Conservation (phyloP, 2,329 filamentous ascomycete genomes). For the Epichloe gansuensis region DNA sequence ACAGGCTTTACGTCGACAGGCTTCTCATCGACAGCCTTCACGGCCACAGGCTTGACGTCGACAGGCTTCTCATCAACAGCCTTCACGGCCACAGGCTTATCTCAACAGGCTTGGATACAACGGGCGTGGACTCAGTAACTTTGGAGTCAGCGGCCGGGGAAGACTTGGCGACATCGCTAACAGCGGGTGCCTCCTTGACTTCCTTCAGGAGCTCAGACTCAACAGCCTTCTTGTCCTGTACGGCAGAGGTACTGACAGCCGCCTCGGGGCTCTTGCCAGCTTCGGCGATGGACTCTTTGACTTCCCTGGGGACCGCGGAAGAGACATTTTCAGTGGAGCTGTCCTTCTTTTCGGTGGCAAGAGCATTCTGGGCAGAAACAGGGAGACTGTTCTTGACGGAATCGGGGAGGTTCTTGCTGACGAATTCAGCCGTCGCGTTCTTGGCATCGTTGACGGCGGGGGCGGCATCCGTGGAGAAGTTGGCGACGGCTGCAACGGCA, state of each 20-base stretch:
- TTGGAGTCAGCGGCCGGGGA: constrained; percentile 9
- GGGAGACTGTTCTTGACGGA: constrained; percentile 39
- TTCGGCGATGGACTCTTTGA: constrained; percentile 43
- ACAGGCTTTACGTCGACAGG: background rate
- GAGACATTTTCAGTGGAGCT: constrained; percentile 31
- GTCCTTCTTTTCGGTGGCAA: constrained; percentile 30
- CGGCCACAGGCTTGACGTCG: background rate
- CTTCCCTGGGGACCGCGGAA: constrained; percentile 39
- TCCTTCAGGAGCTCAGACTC: constrained; percentile 63
- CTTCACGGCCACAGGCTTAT: background rate
- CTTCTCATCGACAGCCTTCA: background rate
- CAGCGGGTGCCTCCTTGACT: constrained; percentile 32
- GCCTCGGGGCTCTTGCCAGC: constrained; percentile 57
- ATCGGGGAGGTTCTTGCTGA: constrained; percentile 38
- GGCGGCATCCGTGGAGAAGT: constrained; percentile 19
- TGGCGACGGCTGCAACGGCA: constrained; percentile 24
- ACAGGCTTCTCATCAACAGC: background rate
- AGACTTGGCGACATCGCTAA: constrained; percentile 15
- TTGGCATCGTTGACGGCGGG: constrained; percentile 21
- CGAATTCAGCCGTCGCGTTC: constrained; percentile 24
- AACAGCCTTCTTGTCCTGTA: constrained; percentile 61
- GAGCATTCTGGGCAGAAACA: constrained; percentile 34
- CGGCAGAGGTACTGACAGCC: constrained; percentile 51
- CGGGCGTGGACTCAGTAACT: constrained; percentile 8
- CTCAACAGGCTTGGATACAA: constrained; percentile 10